Evolutionary conservation across 2,329 filamentous ascomycete genomes (phyloP).

Genomic region (Fusarium protoensiforme): DNA sequence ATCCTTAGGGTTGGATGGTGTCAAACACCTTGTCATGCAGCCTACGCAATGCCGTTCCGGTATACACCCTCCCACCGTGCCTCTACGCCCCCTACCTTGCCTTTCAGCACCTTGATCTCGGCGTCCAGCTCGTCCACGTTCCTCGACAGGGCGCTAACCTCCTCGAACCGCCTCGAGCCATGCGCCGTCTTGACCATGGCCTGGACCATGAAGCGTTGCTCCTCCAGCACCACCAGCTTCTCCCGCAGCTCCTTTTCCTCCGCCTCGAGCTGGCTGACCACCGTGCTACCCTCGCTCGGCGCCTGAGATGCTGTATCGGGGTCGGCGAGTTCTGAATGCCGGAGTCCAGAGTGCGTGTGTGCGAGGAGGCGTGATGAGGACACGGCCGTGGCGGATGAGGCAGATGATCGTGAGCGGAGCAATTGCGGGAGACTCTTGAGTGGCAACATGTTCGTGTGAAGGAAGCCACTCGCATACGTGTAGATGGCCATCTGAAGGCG

Average conservation of each 20-base stretch:
- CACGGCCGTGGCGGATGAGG: conserved; percentile 42
- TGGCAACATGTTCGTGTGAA: conserved; percentile 92
- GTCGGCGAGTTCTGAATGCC: conserved; percentile 59
- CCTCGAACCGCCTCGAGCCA: conserved; percentile 83
- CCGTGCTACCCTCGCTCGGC: conserved; percentile 63
- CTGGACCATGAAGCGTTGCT: conserved; percentile 89
- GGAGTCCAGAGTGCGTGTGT: conserved; percentile 51
- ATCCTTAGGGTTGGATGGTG: not conserved
- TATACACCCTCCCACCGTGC: conserved; percentile 66
- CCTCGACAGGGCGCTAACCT: conserved; percentile 80
- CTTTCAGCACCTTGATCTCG: conserved; percentile 77
- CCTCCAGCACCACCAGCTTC: conserved; percentile 84
- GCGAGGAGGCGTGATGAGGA: conserved; percentile 48
- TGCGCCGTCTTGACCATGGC: conserved; percentile 86
- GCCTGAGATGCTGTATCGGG: conserved; percentile 59
- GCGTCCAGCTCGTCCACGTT: conserved; percentile 85
- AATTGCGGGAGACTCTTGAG: conserved; percentile 79
- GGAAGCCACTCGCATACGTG: conserved; percentile 81
- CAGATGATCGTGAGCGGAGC: conserved; percentile 59
- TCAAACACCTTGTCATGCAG: not conserved
- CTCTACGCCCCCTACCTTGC: conserved; percentile 75
- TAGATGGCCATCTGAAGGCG: conserved; percentile 85
- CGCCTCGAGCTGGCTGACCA: conserved; percentile 72
- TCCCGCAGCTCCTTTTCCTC: conserved; percentile 88
- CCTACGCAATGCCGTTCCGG: conserved; percentile 42